These are phyloP conservation scores for Malania oleifera DNA, from an alignment of 164 flowering plant species.

Conservation along the genomic window DNA sequence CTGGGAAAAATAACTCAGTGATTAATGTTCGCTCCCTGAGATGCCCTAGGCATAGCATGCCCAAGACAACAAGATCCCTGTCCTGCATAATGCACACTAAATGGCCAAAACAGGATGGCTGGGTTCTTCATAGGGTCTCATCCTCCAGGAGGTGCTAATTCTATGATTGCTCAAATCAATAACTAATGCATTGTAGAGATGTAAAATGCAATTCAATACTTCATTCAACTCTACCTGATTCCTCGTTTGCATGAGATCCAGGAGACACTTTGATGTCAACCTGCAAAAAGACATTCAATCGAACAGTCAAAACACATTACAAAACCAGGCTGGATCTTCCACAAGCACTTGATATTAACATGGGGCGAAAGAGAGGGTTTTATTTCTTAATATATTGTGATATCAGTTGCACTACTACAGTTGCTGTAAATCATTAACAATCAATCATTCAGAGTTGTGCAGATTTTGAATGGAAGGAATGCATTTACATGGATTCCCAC, in stretches of 20 bases:
- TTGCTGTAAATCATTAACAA: too few relatives aligned
- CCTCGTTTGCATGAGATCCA: conserved; percentile 82
- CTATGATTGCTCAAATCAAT: neutral
- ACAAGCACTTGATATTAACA: too few relatives aligned
- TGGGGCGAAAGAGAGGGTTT: too few relatives aligned
- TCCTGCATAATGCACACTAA: neutral
- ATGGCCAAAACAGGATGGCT: neutral
- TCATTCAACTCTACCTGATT: conserved; percentile 40
- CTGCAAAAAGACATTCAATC: conserved; percentile 25
- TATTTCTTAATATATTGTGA: too few relatives aligned
- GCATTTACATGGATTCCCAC: too few relatives aligned
- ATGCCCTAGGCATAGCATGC: neutral
- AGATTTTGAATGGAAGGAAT: too few relatives aligned
- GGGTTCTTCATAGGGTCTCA: neutral
- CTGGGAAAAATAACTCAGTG: neutral
- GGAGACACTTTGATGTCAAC: conserved; percentile 79
- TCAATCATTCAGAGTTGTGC: too few relatives aligned
- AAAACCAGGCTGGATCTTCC: too few relatives aligned
- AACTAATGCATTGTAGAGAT: neutral
- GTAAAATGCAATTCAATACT: neutral
- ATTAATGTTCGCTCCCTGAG: neutral
- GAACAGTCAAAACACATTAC: too few relatives aligned
- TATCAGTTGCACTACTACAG: too few relatives aligned
- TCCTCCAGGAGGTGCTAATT: too few relatives aligned
- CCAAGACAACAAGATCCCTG: neutral